Conservation (phyloP, 1,284 basidiomycete genomes). For the Ganoderma multipileum region DNA sequence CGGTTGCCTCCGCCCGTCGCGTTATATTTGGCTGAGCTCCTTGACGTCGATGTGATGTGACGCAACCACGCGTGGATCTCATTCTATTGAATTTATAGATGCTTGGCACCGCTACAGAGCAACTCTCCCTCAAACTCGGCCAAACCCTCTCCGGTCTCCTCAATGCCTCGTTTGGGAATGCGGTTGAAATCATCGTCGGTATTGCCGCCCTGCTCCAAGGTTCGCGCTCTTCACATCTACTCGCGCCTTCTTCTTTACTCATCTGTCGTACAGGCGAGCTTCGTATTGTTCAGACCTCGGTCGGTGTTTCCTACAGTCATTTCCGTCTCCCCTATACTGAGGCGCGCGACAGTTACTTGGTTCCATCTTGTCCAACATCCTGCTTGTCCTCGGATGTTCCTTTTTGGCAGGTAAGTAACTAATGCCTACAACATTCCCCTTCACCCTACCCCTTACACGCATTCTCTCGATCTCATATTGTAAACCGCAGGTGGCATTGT, state of each 20-base stretch:
- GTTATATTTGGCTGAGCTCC: slow-evolving; percentile 10
- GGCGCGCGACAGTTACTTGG: slow-evolving; percentile 67
- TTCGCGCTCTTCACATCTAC: slow-evolving; percentile 34
- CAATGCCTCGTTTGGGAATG: slow-evolving; percentile 86
- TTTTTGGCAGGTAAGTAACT: slow-evolving; percentile 72
- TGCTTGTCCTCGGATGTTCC: slow-evolving; percentile 88
- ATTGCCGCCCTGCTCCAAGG: slow-evolving; percentile 86
- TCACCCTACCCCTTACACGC: neutral
- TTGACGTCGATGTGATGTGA: slow-evolving; percentile 13
- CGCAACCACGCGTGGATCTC: neutral
- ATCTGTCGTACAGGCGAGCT: slow-evolving; percentile 63
- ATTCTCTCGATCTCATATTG: neutral
- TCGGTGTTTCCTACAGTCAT: slow-evolving; percentile 43
- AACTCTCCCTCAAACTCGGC: slow-evolving; percentile 81
- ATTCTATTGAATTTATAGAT: slow-evolving; percentile 43
- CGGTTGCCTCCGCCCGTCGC: slow-evolving; percentile 12
- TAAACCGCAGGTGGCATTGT: slow-evolving; percentile 62
- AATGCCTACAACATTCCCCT: neutral
- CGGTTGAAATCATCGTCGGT: slow-evolving; percentile 87
- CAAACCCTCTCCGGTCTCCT: slow-evolving; percentile 86
- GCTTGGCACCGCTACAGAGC: slow-evolving; percentile 88
- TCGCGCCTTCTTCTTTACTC: slow-evolving; percentile 1
- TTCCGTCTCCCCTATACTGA: slow-evolving; percentile 11
- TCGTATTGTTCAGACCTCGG: slow-evolving; percentile 88
- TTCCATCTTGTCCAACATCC: slow-evolving; percentile 88